These are phyloP conservation scores for Orbilia javanica DNA, from an alignment of 2,329 filamentous ascomycete genomes.

Conservation along the genomic window DNA sequence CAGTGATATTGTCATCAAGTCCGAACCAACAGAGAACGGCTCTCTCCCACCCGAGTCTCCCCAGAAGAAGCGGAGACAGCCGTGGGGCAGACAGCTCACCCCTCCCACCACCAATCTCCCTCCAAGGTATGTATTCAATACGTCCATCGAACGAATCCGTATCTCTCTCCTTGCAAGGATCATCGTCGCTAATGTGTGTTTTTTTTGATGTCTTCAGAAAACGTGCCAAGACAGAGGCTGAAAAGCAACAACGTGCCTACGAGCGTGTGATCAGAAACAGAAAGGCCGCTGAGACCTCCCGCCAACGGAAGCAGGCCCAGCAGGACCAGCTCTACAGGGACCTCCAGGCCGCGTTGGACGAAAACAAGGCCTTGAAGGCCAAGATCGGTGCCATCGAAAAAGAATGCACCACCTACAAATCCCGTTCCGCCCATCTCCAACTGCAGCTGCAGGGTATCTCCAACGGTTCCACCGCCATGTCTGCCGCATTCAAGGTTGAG, in stretches of 20 bases:
- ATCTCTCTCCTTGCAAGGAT: no score
- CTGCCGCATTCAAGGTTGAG: conserved; percentile 28
- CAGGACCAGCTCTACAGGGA: conserved; percentile 49
- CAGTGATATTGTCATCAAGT: conserved; percentile 43
- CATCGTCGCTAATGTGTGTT: conserved; percentile 59
- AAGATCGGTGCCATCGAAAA: conserved; percentile 38
- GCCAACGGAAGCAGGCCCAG: conserved; percentile 79
- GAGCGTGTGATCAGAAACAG: conserved; percentile 96
- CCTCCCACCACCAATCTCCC: conserved; percentile 96
- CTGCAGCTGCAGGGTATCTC: conserved; percentile 41
- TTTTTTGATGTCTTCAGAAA: conserved; percentile 72
- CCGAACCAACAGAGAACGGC: conserved; percentile 35
- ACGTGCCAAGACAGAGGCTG: conserved; percentile 96
- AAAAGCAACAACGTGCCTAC: conserved; percentile 96
- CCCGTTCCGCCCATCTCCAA: conserved; percentile 38
- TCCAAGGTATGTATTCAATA: conserved; percentile 73
- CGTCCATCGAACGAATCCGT: no score
- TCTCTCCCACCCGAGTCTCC: conserved; percentile 34
- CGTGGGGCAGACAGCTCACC: conserved; percentile 95
- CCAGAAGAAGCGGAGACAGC: conserved; percentile 90
- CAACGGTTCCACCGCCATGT: conserved; percentile 31
- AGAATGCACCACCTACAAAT: conserved; percentile 40
- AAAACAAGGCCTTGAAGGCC: conserved; percentile 48
- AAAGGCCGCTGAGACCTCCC: conserved; percentile 92
- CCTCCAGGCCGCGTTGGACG: conserved; percentile 35